Percentiles rank a stretch among this genome's conserved stretches.
These are phyloP conservation scores for Clarireedia paspali DNA, from an alignment of 2,329 filamentous ascomycete genomes.

Conservation along the genomic window DNA sequence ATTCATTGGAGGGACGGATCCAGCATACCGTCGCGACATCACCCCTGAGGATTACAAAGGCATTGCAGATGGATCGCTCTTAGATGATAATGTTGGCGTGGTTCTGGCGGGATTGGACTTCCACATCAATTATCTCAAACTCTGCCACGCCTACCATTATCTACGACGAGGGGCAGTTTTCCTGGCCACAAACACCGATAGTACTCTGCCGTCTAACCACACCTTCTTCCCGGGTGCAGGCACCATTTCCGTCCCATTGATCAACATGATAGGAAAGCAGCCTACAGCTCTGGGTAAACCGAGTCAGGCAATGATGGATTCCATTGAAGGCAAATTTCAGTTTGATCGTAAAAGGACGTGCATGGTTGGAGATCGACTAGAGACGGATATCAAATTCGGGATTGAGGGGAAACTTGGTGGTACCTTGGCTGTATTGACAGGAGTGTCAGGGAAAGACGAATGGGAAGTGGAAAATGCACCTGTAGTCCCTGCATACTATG, in stretches of 20 bases:
- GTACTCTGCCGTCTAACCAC: conserved; percentile 74
- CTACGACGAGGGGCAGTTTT: conserved; percentile 75
- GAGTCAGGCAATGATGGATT: conserved; percentile 98
- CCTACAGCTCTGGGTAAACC: conserved; percentile 86
- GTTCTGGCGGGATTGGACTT: conserved; percentile 90
- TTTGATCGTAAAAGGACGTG: conserved; percentile 79
- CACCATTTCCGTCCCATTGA: conserved; percentile 68
- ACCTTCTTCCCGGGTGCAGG: conserved; percentile 89
- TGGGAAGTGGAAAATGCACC: conserved; percentile 62
- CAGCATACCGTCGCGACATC: conserved; percentile 67
- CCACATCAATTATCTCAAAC: conserved; percentile 91
- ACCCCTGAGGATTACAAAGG: conserved; percentile 70
- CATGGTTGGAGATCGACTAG: conserved; percentile 90
- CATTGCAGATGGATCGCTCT: conserved; percentile 64
- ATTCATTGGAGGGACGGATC: conserved; percentile 83
- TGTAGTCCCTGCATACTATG: conserved; percentile 73
- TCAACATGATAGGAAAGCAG: conserved; percentile 60
- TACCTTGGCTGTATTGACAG: conserved; percentile 83
- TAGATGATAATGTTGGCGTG: conserved; percentile 84
- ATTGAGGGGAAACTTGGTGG: conserved; percentile 85
- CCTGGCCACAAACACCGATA: conserved; percentile 89
- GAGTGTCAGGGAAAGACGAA: conserved; percentile 78
- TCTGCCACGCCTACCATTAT: conserved; percentile 79
- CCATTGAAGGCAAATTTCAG: conserved; percentile 90
- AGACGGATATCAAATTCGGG: conserved; percentile 95